Base-by-base conservation (phyloP, 768 basidiomycete genomes). In the Pleurotus giganteus region DNA sequence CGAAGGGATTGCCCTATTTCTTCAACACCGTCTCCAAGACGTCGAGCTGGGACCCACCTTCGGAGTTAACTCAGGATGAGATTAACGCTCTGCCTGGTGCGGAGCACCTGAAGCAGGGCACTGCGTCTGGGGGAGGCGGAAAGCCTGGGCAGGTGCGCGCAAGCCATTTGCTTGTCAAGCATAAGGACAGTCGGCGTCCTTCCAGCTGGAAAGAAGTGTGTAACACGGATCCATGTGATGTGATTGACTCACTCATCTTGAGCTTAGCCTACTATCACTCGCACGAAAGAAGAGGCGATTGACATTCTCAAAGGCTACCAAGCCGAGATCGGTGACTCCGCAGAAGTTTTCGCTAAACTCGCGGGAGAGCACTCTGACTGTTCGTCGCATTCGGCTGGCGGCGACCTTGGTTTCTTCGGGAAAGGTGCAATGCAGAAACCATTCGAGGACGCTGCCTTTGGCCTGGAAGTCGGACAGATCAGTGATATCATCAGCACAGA, bases 141-240 rank as follows among this genome's bases (percentile, higher is more conserved):
- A 67, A 65, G 26, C 63, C 75, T 15, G 77, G 73, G 17, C 79
- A 89, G 70, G 91, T 97, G 34, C 83, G 93, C 47, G 96, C 94
- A n/a, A 94, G 92, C 65, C 97, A 99, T 75, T 76, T 99, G 58
- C 73, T 99, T 55, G 87, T 98, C 58, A 99, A 99, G 74, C 95
- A 98, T 71, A 77, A 74, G 47, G 88, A 78, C 4, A 91, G 90
- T 66, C 74, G 90, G 57, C 77, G 89, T 24, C 85, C 90, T 29
- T 82, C 88, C 37, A 91, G 89, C 67, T 91, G 90, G 89, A 89
- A 89, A 69, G 88, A 90, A 76, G 90, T 87, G 34, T 43, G 41
- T 55, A 13, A n/a, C 34, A 31, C 41, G 57, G 44, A 45, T 29
- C 41, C 24, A 43, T 43, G 47, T 39, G 44, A 13, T 49, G 12